Conservation (phyloP, 129 eudicot genomes). For the Flaveria robusta region DNA sequence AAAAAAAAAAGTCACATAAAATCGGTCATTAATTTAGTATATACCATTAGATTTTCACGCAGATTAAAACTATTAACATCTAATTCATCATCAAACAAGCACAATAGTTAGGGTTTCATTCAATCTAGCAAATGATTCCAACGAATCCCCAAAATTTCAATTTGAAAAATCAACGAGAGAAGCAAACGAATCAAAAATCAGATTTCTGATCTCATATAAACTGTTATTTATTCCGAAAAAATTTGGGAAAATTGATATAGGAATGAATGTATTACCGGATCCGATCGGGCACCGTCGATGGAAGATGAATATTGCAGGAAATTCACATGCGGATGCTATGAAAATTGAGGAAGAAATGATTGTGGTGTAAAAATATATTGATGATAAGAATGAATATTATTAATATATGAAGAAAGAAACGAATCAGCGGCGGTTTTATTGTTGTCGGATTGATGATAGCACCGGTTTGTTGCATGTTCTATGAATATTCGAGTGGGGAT, state of each 20-base stretch:
- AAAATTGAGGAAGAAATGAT: not conserved
- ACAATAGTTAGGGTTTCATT: not conserved
- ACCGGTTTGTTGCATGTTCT: conserved; percentile 8
- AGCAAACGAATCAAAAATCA: too few relatives aligned
- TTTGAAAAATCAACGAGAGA: too few relatives aligned
- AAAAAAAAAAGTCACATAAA: too few relatives aligned
- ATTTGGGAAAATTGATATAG: not conserved
- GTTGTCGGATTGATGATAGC: conserved; percentile 4
- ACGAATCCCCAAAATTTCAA: too few relatives aligned
- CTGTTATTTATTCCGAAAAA: too few relatives aligned
- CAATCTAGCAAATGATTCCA: not conserved
- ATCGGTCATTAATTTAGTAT: too few relatives aligned
- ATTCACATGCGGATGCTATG: not conserved
- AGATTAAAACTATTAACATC: not conserved
- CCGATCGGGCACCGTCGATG: conserved; percentile 8
- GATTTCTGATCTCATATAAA: too few relatives aligned
- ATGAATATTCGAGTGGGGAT: conserved; percentile 20
- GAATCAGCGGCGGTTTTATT: conserved; percentile 13
- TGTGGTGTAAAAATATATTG: too few relatives aligned
- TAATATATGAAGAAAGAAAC: not conserved
- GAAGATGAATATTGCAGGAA: conserved; percentile 16
- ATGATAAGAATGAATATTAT: too few relatives aligned
- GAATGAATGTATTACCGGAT: conserved; percentile 24
- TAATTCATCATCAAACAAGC: conserved; percentile 1
- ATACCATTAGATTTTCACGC: not conserved